These are phyloP conservation scores for Ananas comosus DNA, from an alignment of 176 grass and related monocot genomes.

Conservation along the genomic window DNA sequence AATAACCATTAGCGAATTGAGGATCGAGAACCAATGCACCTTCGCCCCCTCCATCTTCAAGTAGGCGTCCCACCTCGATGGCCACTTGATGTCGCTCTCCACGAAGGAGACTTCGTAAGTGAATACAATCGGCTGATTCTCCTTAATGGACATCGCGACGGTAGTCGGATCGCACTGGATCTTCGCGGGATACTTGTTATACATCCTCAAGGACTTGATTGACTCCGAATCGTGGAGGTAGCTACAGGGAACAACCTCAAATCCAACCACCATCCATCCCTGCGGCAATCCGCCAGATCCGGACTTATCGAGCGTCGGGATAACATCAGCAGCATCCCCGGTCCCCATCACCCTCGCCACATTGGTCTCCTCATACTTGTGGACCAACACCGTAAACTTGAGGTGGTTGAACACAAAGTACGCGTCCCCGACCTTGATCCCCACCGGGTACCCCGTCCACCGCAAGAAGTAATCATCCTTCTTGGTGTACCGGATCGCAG, in stretches of 20 bases:
- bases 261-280: constrained; percentile 67
- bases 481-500: constrained; percentile 65
- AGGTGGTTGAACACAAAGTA: constrained; percentile 86
- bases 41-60: constrained; percentile 83
- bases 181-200: constrained; percentile 30
- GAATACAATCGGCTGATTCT: constrained; percentile 56
- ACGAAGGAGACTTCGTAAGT: constrained; percentile 65
- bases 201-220: constrained; percentile 42
- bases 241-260: constrained; percentile 74
- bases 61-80: constrained; percentile 71
- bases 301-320: constrained; percentile 17
- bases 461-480: constrained; percentile 56
- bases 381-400: constrained; percentile 66
- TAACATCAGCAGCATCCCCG: constrained; percentile 38
- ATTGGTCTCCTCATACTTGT: constrained; percentile 61
- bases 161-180: constrained; percentile 56
- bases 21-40: constrained; percentile 89
- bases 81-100: constrained; percentile 81
- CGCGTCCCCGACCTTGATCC: constrained; percentile 37
- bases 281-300: neutral
- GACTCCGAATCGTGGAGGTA: constrained; percentile 39
- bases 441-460: constrained; percentile 68
- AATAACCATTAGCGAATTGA: constrained; percentile 84
- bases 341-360: constrained; percentile 46
- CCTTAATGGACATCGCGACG: constrained; percentile 56